Percentiles rank a stretch among this genome's conserved stretches.
phyloP scores from a whole-genome alignment of 2,329 filamentous ascomycete species.

The Apiospora rasikravindrae region DNA sequence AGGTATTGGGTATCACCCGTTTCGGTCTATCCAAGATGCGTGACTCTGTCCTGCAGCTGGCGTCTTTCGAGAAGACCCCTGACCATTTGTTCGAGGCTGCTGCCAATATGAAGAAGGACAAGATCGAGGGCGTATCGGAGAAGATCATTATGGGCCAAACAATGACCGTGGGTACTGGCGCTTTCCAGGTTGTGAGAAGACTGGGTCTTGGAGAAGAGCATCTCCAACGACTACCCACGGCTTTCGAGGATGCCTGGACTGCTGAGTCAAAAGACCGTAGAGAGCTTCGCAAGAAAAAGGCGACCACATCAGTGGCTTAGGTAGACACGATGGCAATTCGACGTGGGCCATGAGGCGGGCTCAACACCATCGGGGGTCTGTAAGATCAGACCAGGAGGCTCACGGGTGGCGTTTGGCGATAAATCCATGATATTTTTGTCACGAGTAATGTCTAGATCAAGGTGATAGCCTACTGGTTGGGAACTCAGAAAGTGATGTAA shows the following conservation, averaged over 20 bases:
- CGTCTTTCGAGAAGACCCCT: conserved; percentile 96
- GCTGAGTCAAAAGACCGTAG: neutral
- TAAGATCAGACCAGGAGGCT: conserved; percentile 10
- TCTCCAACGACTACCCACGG: conserved; percentile 62
- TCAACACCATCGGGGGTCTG: neutral
- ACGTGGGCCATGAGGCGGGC: neutral
- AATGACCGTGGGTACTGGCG: conserved; percentile 88
- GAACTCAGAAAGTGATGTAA: neutral
- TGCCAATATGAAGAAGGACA: conserved; percentile 87
- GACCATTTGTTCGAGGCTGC: conserved; percentile 97
- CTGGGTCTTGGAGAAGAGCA: conserved; percentile 69
- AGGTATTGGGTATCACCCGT: conserved; percentile 93
- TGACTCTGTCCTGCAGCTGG: conserved; percentile 90
- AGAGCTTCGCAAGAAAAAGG: conserved; percentile 8
- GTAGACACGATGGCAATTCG: conserved; percentile 2
- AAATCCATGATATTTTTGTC: neutral
- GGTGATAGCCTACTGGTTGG: neutral
- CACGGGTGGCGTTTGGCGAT: conserved; percentile 8
- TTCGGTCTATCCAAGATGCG: conserved; percentile 97
- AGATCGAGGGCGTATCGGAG: conserved; percentile 91
- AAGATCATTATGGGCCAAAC: conserved; percentile 99
- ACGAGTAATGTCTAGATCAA: conserved; percentile 15
- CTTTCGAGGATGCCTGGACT: conserved; percentile 74
- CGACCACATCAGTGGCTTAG: conserved; percentile 8
- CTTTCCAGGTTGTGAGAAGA: conserved; percentile 84